A percentile compares a stretch with the other conserved stretches of the same genome.
Conservation (phyloP, 257 asterid genomes). For the Ehretia macrophylla region DNA sequence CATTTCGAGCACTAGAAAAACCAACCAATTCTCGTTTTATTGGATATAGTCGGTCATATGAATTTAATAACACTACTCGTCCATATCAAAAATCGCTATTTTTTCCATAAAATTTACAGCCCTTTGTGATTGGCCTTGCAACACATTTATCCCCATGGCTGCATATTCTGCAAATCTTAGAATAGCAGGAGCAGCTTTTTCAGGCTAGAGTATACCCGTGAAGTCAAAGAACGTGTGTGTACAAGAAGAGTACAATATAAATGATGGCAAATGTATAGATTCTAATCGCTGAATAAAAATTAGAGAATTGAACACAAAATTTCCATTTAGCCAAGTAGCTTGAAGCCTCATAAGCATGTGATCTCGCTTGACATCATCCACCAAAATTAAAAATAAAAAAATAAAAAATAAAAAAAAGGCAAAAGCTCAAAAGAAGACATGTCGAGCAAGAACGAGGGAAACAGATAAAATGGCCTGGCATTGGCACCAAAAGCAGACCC, state of each 20-base stretch:
- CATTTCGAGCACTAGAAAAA: no score
- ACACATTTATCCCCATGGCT: no score
- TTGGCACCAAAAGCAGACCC: neutral
- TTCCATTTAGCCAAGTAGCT: neutral
- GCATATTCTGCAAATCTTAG: no score
- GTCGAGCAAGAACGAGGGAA: neutral
- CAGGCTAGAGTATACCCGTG: neutral
- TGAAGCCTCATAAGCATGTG: neutral
- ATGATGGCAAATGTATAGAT: neutral
- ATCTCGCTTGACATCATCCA: neutral
- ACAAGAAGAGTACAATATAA: neutral
- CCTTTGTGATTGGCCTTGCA: no score
- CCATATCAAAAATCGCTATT: no score
- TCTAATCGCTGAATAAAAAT: neutral
- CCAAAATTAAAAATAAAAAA: neutral
- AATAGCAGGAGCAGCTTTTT: neutral
- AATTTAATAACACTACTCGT: no score
- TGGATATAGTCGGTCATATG: no score
- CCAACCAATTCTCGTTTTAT: no score
- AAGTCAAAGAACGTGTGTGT: neutral
- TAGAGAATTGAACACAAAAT: neutral
- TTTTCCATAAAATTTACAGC: no score
- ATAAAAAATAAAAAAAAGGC: neutral
- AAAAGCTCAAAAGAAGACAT: slow-evolving; percentile 11
- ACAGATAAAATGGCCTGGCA: slow-evolving; percentile 29